Evolutionary conservation across 768 basidiomycete species (phyloP).

Genomic region (Leccinellum albellum): DNA sequence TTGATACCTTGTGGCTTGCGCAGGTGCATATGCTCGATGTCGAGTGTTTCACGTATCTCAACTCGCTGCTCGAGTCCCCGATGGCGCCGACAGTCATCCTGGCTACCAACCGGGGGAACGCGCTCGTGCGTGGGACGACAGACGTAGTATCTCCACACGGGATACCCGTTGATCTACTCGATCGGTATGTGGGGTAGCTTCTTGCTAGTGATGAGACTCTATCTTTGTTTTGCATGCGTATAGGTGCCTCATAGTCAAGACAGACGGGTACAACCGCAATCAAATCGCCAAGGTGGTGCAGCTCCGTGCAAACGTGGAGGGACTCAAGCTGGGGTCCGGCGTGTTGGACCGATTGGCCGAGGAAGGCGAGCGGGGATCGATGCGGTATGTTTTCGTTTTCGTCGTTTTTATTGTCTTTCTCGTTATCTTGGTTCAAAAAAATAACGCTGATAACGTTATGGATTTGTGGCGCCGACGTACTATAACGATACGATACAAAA

Average conservation of each 20-base stretch:
- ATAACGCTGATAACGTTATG: background rate
- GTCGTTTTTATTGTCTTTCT: background rate
- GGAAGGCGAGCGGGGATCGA: conserved; percentile 78
- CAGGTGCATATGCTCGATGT: conserved; percentile 99
- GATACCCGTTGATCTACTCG: conserved; percentile 88
- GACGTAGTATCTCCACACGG: conserved; percentile 93
- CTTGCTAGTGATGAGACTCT: background rate
- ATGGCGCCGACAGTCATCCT: conserved; percentile 98
- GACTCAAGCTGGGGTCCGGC: conserved; percentile 66
- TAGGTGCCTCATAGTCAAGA: conserved; percentile 94
- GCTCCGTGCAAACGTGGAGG: conserved; percentile 83
- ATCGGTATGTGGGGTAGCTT: conserved; percentile 54
- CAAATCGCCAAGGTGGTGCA: conserved; percentile 86
- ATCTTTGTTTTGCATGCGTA: background rate
- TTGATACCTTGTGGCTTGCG: background rate
- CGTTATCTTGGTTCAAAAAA: background rate
- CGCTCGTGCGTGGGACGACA: conserved; percentile 87
- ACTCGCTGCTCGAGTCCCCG: conserved; percentile 89
- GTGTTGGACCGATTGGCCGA: conserved; percentile 78
- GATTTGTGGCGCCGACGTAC: conserved; percentile 7
- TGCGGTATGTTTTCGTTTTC: conserved; percentile 52
- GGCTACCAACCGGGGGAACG: conserved; percentile 92
- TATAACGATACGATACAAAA: background rate
- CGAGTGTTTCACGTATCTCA: conserved; percentile 98
- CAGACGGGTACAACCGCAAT: conserved; percentile 74